Evolutionary conservation across 306 rosid species (phyloP), one percentile per base, ranked within the genome.

Genomic region (Fragaria vesca): DNA sequence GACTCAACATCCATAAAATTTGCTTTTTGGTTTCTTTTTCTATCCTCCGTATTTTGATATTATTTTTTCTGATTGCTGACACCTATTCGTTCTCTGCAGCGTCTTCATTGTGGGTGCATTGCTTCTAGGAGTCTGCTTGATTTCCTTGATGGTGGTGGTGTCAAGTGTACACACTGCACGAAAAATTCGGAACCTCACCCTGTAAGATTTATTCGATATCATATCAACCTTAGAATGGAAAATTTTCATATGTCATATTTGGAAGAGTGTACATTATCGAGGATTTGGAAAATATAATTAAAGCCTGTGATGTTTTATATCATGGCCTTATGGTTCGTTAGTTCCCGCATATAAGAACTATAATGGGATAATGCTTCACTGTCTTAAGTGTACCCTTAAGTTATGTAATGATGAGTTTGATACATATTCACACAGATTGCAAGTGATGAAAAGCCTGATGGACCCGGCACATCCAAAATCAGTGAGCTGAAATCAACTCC

Each of bases 91-190:
- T 81, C 66, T 60, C 61, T 75, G 76, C 90, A 95, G 99, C 93
- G 81, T 66, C 97, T 95, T 61, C 99, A 95, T 83, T 95, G 99
- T 42, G 99, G 99, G 62, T 95, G 99, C 76, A 76, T 87, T 85
- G 93, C 93, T 78, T 95, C 97, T 70, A 83, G 48, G 72, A 82
- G 82, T 81, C 84, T 89, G 82, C 83, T 95, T 74, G 97, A 91
- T 85, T 90, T 91, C 28, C 92, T 89, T 60, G 99, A 95, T 32
- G 75, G 85, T 52, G 97, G 97, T 80, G 99, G 99, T 30, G 93
- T 95, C 68, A 87, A 86, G 86, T 95, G 99, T 73, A 69, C 68
- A 78, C 80, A 80, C 84, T 95, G 99, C 57, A 72, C 86, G 38
- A 91, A 87, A 82, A 84, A 69, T 74, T 82, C 81, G 17, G 90